Base-by-base conservation (phyloP, 257 asterid genomes). In the Leptodermis oblonga region DNA sequence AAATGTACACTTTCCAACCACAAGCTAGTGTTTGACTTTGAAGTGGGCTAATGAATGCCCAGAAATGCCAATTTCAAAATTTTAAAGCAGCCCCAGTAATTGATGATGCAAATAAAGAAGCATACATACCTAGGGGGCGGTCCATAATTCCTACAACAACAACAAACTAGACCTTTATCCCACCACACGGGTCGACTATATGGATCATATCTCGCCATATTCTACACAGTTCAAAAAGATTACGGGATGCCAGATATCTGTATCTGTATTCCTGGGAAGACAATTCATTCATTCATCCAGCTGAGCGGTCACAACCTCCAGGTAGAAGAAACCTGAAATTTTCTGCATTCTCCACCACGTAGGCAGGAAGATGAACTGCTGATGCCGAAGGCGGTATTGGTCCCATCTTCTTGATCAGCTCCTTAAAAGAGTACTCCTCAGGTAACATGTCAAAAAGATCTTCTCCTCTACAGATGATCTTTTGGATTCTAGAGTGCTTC, bases 371-470 rank as follows among this genome's bases (percentile, higher is more conserved):
- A 72, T 90, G 92, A 69, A 93, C 96, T 2, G 92, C 99, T 0
- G 99, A 93, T 25, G 86, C 79, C 1, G 99, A 90, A 45, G 75
- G 80, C 0, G 97, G 95, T 48, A 93, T 82, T 2, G 97, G 67
- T 33, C 99, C 99, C 97, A 90, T 87, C 77, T 87, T 93, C 68
- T 80, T 85, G 58, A 88, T 83, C 94, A 93, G 68, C 48, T 90
- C 95, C 78, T 86, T 80, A 70, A 93, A 93, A 15, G 94, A 79
- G 71, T 86, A 90, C 79, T 93, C 99, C 82, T 93, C 99, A 0
- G 99, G 99, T 39, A 93, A 64, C 99, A 93, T 90, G 63, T 90
- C 99, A 7, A 70, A 93, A 70, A 93, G 80, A 81, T 93, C 97
- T 60, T 86, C 86, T 25, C 97, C 99, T 33, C 36, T 62, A 36